Conservation (phyloP, 257 asterid species). For the Fraxinus americana region DNA sequence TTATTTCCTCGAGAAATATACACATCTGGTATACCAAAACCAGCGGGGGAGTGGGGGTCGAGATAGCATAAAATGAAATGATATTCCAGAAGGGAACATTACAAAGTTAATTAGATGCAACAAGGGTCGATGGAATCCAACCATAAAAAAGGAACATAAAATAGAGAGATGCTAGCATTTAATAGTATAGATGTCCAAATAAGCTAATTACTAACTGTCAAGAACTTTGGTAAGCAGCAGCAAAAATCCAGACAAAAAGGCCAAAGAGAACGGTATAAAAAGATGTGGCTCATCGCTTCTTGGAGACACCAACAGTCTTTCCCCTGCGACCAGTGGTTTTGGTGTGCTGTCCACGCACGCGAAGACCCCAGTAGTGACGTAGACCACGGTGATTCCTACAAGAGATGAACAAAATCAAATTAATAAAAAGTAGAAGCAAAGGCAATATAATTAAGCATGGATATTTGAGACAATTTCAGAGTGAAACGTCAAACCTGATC, state of each 20-base stretch:
- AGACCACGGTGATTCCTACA: constrained; percentile 89
- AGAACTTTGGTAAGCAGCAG: constrained; percentile 17
- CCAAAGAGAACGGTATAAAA: background rate
- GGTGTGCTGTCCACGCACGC: constrained; percentile 96
- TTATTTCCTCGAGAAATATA: too few species aligned
- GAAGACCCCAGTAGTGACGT: constrained; percentile 93
- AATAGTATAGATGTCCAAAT: too few species aligned
- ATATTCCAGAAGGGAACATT: background rate
- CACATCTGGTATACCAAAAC: too few species aligned
- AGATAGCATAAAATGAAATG: background rate
- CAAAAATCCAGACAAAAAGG: constrained; percentile 21
- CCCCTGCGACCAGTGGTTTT: constrained; percentile 94
- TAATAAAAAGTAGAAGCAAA: background rate
- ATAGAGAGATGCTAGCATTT: background rate
- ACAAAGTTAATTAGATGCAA: background rate
- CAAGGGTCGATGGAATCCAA: background rate
- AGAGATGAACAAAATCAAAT: background rate
- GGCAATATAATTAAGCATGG: background rate
- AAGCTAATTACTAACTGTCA: constrained; percentile 9
- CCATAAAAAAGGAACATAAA: background rate
- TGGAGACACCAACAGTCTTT: constrained; percentile 94
- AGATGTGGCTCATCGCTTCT: constrained; percentile 62
- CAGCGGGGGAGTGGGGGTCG: too few species aligned
- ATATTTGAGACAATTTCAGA: background rate
- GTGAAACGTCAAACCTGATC: constrained; percentile 44